Evolutionary conservation across 1,284 basidiomycete species (phyloP).

Genomic region (Cryptococcus sp.): DNA sequence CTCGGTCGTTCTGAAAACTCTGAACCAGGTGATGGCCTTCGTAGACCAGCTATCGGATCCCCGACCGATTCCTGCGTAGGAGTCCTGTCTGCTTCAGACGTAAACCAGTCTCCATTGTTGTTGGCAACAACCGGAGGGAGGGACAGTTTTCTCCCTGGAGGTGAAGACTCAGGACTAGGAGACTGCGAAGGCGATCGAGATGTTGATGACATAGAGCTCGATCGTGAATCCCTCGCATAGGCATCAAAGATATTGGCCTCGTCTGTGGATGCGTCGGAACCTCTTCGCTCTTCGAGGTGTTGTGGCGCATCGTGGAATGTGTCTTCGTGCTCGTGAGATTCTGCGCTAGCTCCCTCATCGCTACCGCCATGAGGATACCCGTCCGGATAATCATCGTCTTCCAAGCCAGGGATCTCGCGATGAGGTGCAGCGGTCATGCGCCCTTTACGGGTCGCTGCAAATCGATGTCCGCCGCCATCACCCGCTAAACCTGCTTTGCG

Average conservation of each 20-base stretch:
- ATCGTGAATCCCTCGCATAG: conserved; percentile 58
- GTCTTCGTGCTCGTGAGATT: conserved; percentile 23
- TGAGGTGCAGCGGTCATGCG: conserved; percentile 43
- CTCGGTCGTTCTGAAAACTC: conserved; percentile 17
- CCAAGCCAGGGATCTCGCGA: conserved; percentile 25
- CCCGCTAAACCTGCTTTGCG: conserved; percentile 78
- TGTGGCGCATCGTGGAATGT: conserved; percentile 35
- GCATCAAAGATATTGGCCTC: conserved; percentile 79
- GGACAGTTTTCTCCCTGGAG: conserved; percentile 25
- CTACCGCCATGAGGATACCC: conserved; percentile 16
- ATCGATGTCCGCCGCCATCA: conserved; percentile 78
- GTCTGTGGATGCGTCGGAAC: conserved; percentile 67
- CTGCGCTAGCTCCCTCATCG: conserved; percentile 29
- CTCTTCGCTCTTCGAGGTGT: conserved; percentile 30
- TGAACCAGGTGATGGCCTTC: conserved; percentile 23
- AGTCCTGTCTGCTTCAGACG: conserved; percentile 37
- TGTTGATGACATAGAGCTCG: conserved; percentile 50
- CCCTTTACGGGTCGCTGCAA: conserved; percentile 56
- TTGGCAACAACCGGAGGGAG: conserved; percentile 23
- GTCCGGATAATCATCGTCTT: conserved; percentile 37
- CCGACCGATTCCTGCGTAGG: conserved; percentile 44
- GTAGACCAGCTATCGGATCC: conserved; percentile 27
- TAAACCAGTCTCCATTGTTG: conserved; percentile 30
- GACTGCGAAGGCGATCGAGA: conserved; percentile 50
- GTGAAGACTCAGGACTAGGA: conserved; percentile 36